Percentiles rank a stretch among this genome's conserved stretches.
Conservation (phyloP, 768 basidiomycete genomes). For the Suillus subluteus region DNA sequence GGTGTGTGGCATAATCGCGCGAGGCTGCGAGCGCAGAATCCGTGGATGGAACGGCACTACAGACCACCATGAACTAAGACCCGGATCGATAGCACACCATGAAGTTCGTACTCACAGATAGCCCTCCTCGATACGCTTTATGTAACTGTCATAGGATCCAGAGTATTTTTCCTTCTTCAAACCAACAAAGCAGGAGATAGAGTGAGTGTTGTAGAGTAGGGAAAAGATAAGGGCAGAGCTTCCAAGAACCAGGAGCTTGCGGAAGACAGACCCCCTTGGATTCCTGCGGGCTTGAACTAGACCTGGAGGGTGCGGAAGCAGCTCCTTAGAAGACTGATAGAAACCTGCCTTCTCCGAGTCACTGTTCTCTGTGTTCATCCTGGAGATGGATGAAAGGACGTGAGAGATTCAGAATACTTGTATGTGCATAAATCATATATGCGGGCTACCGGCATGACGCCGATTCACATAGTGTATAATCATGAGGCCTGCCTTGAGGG, state of each 20-base stretch:
- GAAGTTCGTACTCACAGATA: slow-evolving; percentile 38
- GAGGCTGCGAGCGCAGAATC: slow-evolving; percentile 63
- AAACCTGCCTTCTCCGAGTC: slow-evolving; percentile 12
- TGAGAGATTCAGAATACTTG: neutral
- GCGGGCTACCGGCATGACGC: neutral
- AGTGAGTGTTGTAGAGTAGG: slow-evolving; percentile 17
- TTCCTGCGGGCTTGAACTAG: slow-evolving; percentile 11
- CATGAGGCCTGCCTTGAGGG: too few relatives aligned
- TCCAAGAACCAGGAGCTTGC: slow-evolving; percentile 12
- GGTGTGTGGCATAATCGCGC: slow-evolving; percentile 62
- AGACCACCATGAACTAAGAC: slow-evolving; percentile 3
- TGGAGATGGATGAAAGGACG: slow-evolving; percentile 2
- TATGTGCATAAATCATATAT: neutral
- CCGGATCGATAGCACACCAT: neutral
- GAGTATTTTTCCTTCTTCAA: slow-evolving; percentile 1
- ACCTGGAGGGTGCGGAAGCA: slow-evolving; percentile 17
- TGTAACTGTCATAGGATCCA: slow-evolving; percentile 20
- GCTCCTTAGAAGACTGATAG: slow-evolving; percentile 2
- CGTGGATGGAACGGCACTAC: slow-evolving; percentile 57
- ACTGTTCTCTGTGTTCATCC: slow-evolving; percentile 22
- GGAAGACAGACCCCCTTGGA: slow-evolving; percentile 8
- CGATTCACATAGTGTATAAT: slow-evolving; percentile 16
- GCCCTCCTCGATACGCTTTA: slow-evolving; percentile 29
- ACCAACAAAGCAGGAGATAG: slow-evolving; percentile 7
- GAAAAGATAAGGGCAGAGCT: slow-evolving; percentile 14